Conservation (phyloP, 2,329 filamentous ascomycete species). For the Talaromyces amestolkiae region DNA sequence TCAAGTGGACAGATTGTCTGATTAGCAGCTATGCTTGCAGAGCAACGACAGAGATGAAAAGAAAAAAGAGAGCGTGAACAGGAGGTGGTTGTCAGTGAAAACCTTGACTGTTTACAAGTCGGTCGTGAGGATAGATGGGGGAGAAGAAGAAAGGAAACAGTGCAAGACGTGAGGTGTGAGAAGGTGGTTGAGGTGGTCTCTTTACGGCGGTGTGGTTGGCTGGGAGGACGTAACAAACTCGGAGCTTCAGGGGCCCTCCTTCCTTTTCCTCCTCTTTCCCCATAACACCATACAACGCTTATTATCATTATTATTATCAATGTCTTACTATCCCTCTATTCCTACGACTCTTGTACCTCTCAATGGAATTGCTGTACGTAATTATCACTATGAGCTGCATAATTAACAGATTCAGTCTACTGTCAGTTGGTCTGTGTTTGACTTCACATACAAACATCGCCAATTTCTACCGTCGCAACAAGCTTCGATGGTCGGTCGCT, state of each 20-base stretch:
- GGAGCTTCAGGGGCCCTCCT: constrained; percentile 10
- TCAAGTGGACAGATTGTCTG: neutral
- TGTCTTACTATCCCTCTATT: neutral
- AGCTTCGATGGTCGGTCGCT: constrained; percentile 2
- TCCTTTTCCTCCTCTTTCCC: neutral
- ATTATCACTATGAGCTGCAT: neutral
- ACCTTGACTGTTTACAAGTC: neutral
- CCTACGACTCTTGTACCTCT: neutral
- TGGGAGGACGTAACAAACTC: constrained; percentile 1
- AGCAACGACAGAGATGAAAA: neutral
- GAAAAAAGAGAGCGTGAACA: neutral
- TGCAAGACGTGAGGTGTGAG: neutral
- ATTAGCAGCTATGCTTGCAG: neutral
- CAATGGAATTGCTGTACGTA: neutral
- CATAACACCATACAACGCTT: neutral
- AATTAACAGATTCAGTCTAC: neutral
- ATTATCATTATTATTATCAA: neutral
- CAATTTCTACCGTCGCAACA: neutral
- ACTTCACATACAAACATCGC: neutral
- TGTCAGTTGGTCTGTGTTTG: neutral
- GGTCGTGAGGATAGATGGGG: neutral
- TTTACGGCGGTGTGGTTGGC: constrained; percentile 9
- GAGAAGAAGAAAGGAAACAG: neutral
- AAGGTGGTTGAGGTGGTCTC: constrained; percentile 14
- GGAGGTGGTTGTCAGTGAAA: neutral